These are phyloP conservation scores for Fomitiporia mediterranea DNA, from an alignment of 1,284 basidiomycete species.

Conservation along the genomic window DNA sequence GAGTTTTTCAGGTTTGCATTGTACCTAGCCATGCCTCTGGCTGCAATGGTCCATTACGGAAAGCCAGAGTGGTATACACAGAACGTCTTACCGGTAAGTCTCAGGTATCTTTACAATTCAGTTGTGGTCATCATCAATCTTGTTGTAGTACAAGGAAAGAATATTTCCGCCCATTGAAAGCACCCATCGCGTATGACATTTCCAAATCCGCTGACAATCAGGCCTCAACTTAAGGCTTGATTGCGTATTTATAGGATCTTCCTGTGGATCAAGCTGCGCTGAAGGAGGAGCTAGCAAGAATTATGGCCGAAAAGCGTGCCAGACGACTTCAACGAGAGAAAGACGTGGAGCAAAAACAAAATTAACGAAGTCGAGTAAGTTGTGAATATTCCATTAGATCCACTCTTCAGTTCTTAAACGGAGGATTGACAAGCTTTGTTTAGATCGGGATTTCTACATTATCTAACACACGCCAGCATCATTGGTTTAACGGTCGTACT, in stretches of 20 bases:
- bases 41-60: conserved; percentile 82
- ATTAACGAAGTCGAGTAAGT: conserved; percentile 5
- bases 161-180: conserved; percentile 63
- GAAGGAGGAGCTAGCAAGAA: conserved; percentile 62
- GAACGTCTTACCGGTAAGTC: conserved; percentile 74
- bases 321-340: conserved; percentile 38
- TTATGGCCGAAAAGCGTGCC: conserved; percentile 57
- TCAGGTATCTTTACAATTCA: too few relatives aligned
- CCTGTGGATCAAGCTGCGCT: conserved; percentile 62
- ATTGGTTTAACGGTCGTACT: neutral
- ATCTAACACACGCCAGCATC: too few relatives aligned
- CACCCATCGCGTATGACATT: conserved; percentile 42
- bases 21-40: conserved; percentile 86
- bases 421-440: too few relatives aligned
- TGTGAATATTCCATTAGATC: neutral
- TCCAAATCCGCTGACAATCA: conserved; percentile 6
- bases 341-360: conserved; percentile 24
- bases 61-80: conserved; percentile 85
- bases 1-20: conserved; percentile 87
- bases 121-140: conserved; percentile 5
- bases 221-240: neutral
- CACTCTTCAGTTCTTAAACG: too few relatives aligned
- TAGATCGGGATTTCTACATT: too few relatives aligned
- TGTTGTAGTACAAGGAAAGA: conserved; percentile 61
- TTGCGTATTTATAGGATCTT: conserved; percentile 39